These are phyloP conservation scores for Bipolaris oryzae DNA, from an alignment of 2,329 filamentous ascomycete genomes.

Conservation along the genomic window DNA sequence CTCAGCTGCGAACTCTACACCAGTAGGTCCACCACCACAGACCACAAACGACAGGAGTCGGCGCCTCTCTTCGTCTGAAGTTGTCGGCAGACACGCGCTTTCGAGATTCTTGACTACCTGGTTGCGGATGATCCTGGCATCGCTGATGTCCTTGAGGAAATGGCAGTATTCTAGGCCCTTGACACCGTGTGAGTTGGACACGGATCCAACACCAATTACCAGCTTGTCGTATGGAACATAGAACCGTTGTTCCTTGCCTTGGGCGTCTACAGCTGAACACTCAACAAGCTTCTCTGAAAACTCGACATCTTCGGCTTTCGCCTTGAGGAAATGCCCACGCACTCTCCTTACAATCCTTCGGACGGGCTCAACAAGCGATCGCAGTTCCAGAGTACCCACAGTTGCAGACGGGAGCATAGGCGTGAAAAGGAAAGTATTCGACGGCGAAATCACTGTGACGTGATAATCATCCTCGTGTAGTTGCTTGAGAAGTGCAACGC, in stretches of 20 bases:
- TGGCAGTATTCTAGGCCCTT: constrained; percentile 92
- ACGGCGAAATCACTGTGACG: constrained; percentile 90
- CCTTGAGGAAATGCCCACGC: constrained; percentile 87
- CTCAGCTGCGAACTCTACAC: constrained; percentile 96
- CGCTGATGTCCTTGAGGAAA: constrained; percentile 93
- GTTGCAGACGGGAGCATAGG: constrained; percentile 98
- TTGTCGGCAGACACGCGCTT: constrained; percentile 89
- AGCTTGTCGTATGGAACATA: constrained; percentile 98
- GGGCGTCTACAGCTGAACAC: constrained; percentile 72
- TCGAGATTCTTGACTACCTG: constrained; percentile 89
- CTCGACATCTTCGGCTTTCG: constrained; percentile 84
- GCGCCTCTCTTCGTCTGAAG: constrained; percentile 82
- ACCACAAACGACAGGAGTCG: constrained; percentile 94
- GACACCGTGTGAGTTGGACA: constrained; percentile 93
- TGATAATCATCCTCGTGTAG: constrained; percentile 92
- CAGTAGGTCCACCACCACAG: constrained; percentile 92
- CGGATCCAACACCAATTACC: constrained; percentile 87
- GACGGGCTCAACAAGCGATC: constrained; percentile 91
- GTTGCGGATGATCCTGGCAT: constrained; percentile 88
- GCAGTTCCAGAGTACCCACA: constrained; percentile 88
- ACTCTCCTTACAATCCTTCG: constrained; percentile 79
- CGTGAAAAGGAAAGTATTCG: constrained; percentile 97
- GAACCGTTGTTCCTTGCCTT: constrained; percentile 78
- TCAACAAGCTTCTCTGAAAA: constrained; percentile 92
- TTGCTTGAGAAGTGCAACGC: constrained; percentile 88